Percentiles rank a stretch among this genome's conserved stretches.
phyloP scores from a whole-genome alignment of 2,329 filamentous ascomycete genomes.

The Neonectria coccinea region DNA sequence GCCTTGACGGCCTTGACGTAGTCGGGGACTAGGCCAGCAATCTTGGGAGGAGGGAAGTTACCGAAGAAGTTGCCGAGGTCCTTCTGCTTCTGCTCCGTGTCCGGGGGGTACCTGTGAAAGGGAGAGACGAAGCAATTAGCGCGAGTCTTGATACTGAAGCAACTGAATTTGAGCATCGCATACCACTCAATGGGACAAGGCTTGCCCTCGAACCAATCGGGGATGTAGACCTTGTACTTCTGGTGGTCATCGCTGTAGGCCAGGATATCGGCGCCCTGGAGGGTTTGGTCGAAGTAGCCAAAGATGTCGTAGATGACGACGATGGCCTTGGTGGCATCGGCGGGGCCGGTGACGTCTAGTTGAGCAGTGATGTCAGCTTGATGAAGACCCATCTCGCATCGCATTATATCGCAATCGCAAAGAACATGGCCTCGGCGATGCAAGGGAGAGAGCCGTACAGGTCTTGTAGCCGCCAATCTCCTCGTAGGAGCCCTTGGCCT shows the following conservation, averaged over 20 bases:
- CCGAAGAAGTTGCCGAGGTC: constrained; percentile 69
- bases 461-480: constrained; percentile 68
- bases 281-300: constrained; percentile 76
- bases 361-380: constrained; percentile 23
- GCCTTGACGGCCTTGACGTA: constrained; percentile 65
- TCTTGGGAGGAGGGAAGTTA: constrained; percentile 60
- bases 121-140: background rate
- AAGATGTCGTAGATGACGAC: constrained; percentile 76
- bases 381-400: background rate
- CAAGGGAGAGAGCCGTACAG: constrained; percentile 48
- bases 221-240: constrained; percentile 89
- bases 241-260: constrained; percentile 65
- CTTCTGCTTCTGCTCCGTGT: constrained; percentile 73
- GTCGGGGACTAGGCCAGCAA: constrained; percentile 64
- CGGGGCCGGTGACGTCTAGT: constrained; percentile 61
- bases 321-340: constrained; percentile 67
- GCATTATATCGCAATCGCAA: background rate
- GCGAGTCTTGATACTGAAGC: background rate
- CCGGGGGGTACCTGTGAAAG: constrained; percentile 67
- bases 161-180: constrained; percentile 13
- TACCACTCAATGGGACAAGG: constrained; percentile 68
- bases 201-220: constrained; percentile 88
- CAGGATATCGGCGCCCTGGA: constrained; percentile 78
- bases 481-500: constrained; percentile 67
- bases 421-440: background rate